These are phyloP conservation scores for Podila minutissima DNA, from an alignment of 192 early-diverging fungal genomes.

Conservation along the genomic window DNA sequence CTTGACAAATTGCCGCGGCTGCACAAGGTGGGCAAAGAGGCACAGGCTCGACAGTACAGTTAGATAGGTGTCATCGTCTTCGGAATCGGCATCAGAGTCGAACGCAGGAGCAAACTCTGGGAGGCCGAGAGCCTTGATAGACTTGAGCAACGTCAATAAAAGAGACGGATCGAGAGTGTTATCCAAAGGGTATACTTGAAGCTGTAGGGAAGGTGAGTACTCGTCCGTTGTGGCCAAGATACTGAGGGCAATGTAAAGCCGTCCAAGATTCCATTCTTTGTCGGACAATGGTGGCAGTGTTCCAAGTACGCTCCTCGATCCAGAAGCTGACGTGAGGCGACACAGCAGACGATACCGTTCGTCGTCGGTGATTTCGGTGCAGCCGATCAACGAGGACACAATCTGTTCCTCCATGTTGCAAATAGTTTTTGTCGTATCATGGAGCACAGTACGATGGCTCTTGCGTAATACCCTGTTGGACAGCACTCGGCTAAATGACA, in stretches of 20 bases:
- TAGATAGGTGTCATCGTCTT: conserved; percentile 18
- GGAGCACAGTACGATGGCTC: conserved; percentile 12
- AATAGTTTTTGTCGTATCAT: conserved; percentile 23
- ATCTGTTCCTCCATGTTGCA: conserved; percentile 19
- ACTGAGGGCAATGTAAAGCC: conserved; percentile 24
- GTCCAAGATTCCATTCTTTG: conserved; percentile 32
- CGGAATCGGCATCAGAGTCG: neutral
- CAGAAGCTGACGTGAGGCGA: conserved; percentile 11
- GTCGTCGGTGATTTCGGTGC: conserved; percentile 2
- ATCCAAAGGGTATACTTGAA: conserved; percentile 25
- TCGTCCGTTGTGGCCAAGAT: conserved; percentile 31
- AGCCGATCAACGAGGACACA: conserved; percentile 1
- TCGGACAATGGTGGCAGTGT: conserved; percentile 7
- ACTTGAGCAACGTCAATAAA: conserved; percentile 11
- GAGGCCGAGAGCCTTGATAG: neutral
- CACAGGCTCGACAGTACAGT: conserved; percentile 15
- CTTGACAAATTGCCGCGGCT: conserved; percentile 22
- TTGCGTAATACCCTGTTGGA: conserved; percentile 10
- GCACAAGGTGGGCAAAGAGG: conserved; percentile 16
- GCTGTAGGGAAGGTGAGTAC: conserved; percentile 10
- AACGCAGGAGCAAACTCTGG: neutral
- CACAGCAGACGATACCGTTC: conserved; percentile 9
- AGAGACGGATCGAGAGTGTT: neutral
- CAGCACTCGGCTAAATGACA: conserved; percentile 19
- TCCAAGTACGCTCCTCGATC: conserved; percentile 8